These are phyloP conservation scores for Mycena vulgaris DNA, from an alignment of 768 basidiomycete species.

Conservation along the genomic window DNA sequence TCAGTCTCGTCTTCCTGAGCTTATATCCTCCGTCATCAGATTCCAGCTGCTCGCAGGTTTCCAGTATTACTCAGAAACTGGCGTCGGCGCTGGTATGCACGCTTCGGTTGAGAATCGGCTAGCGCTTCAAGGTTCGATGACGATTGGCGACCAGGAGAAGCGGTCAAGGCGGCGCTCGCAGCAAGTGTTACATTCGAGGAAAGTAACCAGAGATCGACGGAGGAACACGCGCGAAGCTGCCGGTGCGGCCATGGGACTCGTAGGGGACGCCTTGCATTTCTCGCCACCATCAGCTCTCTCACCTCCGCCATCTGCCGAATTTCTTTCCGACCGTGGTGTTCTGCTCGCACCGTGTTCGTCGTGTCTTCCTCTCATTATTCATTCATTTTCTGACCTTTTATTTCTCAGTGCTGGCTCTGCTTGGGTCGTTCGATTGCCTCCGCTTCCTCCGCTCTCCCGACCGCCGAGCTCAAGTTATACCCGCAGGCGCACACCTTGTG, in stretches of 20 bases:
- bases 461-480: constrained; percentile 6
- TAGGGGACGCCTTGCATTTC: background rate
- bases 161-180: background rate
- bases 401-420: background rate
- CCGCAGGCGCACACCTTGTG: constrained; percentile 1
- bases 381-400: too few species aligned
- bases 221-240: constrained; percentile 2
- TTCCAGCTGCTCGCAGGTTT: background rate
- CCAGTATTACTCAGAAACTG: background rate
- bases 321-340: too few species aligned
- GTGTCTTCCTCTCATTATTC: too few species aligned
- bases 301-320: too few species aligned
- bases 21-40: background rate
- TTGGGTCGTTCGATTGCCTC: background rate
- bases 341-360: too few species aligned
- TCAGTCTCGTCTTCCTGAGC: background rate
- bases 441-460: background rate
- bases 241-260: constrained; percentile 7
- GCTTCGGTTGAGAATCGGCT: constrained; percentile 17
- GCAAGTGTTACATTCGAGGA: background rate
- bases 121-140: background rate
- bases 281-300: background rate
- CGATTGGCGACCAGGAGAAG: background rate
- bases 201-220: background rate
- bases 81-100: constrained; percentile 6